Conservation (phyloP, 2,329 filamentous ascomycete species). For the Pseudocercospora fuligena region DNA sequence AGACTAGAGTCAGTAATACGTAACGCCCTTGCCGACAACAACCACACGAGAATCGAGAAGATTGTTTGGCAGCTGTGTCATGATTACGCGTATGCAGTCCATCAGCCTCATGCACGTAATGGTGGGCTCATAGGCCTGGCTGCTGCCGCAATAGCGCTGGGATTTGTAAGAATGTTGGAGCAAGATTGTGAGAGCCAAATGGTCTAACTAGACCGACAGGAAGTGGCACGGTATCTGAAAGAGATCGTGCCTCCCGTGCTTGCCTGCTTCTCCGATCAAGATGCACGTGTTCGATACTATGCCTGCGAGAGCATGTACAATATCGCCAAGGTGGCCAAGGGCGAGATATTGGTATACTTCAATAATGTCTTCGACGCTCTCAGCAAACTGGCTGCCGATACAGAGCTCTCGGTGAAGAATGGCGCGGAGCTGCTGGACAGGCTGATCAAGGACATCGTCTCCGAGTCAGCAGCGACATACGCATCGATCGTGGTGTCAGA, state of each 20-base stretch:
- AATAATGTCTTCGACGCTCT: conserved; percentile 98
- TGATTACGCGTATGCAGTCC: conserved; percentile 95
- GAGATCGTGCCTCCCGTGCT: conserved; percentile 95
- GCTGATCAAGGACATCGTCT: conserved; percentile 93
- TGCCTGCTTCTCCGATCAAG: conserved; percentile 96
- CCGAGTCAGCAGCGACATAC: conserved; percentile 92
- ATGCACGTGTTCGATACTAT: conserved; percentile 96
- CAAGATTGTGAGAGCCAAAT: neutral
- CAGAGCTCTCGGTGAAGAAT: conserved; percentile 96
- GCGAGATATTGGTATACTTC: conserved; percentile 95
- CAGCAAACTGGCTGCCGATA: conserved; percentile 95
- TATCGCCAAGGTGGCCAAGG: conserved; percentile 98
- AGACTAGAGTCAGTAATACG: conserved; percentile 91
- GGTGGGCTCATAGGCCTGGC: conserved; percentile 94
- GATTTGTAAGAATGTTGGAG: conserved; percentile 68
- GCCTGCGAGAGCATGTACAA: conserved; percentile 99
- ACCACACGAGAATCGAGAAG: conserved; percentile 79
- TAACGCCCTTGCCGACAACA: conserved; percentile 75
- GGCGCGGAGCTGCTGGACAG: conserved; percentile 94
- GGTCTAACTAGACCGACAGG: conserved; percentile 58
- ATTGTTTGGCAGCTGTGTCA: conserved; percentile 97
- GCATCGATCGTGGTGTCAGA: conserved; percentile 76
- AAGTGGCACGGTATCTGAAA: conserved; percentile 87
- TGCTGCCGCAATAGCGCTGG: conserved; percentile 92
- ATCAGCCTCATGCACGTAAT: conserved; percentile 95